Evolutionary conservation across 805 yeast genomes (phyloP).

Genomic region (Starmerella cellae): DNA sequence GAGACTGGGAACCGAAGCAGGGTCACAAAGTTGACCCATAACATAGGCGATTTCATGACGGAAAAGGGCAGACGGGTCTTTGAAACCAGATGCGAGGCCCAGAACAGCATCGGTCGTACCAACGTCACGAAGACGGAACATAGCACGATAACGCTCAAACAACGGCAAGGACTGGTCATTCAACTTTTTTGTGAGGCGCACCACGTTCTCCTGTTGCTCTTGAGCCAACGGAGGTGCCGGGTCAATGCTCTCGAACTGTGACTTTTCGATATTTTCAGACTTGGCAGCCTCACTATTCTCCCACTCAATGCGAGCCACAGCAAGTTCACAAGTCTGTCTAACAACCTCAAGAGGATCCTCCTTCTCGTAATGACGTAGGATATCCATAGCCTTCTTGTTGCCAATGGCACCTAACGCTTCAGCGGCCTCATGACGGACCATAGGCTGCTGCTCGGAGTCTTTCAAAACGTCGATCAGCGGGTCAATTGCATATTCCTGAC

Average conservation of each 20-base stretch:
- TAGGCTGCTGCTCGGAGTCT: slow-evolving; percentile 52
- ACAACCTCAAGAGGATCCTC: slow-evolving; percentile 79
- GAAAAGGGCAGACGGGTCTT: slow-evolving; percentile 83
- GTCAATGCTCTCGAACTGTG: slow-evolving; percentile 77
- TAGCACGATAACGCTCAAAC: slow-evolving; percentile 92
- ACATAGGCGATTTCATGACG: slow-evolving; percentile 97
- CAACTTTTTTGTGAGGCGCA: slow-evolving; percentile 50
- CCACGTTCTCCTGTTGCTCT: slow-evolving; percentile 42
- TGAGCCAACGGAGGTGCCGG: slow-evolving; percentile 97
- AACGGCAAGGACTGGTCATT: slow-evolving; percentile 67
- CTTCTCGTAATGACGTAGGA: slow-evolving; percentile 48
- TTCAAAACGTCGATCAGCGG: slow-evolving; percentile 57
- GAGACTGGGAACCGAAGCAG: slow-evolving; percentile 79
- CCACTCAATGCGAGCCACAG: slow-evolving; percentile 91
- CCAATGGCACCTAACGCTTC: slow-evolving; percentile 97
- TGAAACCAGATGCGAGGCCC: slow-evolving; percentile 82
- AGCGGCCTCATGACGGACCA: slow-evolving; percentile 99
- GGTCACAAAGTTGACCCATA: slow-evolving; percentile 92
- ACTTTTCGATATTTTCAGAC: slow-evolving; percentile 57
- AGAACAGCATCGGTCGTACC: slow-evolving; percentile 86
- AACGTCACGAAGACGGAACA: slow-evolving; percentile 93
- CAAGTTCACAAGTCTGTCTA: slow-evolving; percentile 94
- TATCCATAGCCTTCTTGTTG: slow-evolving; percentile 53
- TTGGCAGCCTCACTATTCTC: slow-evolving; percentile 55
- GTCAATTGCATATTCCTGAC: slow-evolving; percentile 66